A percentile compares a stretch with the other conserved stretches of the same genome.
These are phyloP conservation scores for Radiomyces spectabilis DNA, from an alignment of 192 early-diverging fungal species.

Conservation along the genomic window DNA sequence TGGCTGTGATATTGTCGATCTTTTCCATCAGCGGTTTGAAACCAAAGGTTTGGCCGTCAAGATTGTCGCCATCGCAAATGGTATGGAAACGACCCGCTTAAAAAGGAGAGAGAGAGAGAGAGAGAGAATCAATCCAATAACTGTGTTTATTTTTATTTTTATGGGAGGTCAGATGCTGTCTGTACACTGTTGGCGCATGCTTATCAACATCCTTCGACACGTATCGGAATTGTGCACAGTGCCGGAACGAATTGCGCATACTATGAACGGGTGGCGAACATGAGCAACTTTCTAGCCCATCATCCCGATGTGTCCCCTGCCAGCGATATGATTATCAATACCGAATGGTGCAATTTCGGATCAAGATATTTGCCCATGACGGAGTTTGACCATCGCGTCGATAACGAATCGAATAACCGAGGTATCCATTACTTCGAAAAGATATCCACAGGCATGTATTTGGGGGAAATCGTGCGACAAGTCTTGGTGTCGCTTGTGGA, in stretches of 20 bases:
- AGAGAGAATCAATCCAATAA: conserved; percentile 49
- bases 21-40: conserved; percentile 68
- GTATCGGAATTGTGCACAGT: conserved; percentile 80
- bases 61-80: conserved; percentile 74
- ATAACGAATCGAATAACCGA: conserved; percentile 73
- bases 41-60: conserved; percentile 63
- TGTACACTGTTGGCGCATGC: conserved; percentile 82
- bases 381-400: conserved; percentile 71
- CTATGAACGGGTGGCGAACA: conserved; percentile 38
- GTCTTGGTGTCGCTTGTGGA: conserved; percentile 72
- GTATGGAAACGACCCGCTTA: conserved; percentile 65
- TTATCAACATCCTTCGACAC: conserved; percentile 67
- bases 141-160: conserved; percentile 23
- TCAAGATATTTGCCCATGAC: conserved; percentile 68
- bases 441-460: conserved; percentile 87
- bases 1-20: conserved; percentile 70
- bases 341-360: conserved; percentile 90
- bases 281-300: conserved; percentile 31
- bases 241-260: conserved; percentile 80
- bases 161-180: conserved; percentile 75
- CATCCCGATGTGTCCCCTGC: conserved; percentile 12
- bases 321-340: conserved; percentile 84
- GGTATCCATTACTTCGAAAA: conserved; percentile 84
- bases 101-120: no score
- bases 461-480: conserved; percentile 80